These are phyloP conservation scores for Candolleomyces aberdarensis DNA, from an alignment of 768 basidiomycete genomes.

Conservation along the genomic window DNA sequence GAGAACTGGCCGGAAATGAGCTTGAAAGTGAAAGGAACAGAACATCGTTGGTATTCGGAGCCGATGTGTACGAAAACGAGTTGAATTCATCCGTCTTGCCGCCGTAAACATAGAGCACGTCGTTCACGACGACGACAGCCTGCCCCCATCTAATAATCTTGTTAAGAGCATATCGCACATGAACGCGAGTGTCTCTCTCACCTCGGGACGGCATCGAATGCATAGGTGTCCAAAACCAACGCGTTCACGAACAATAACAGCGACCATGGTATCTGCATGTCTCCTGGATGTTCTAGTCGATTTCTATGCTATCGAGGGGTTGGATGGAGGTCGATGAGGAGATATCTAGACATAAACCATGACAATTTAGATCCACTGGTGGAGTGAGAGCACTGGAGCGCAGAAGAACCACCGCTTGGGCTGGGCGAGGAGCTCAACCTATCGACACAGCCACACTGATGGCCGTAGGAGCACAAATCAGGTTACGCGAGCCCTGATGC, in stretches of 20 bases:
- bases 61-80: constrained; percentile 67
- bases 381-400: neutral
- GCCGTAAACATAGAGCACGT: constrained; percentile 70
- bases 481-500: neutral
- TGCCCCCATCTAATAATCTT: constrained; percentile 73
- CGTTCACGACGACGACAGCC: constrained; percentile 55
- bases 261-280: constrained; percentile 2
- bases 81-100: constrained; percentile 76
- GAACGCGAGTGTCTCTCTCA: neutral
- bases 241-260: neutral
- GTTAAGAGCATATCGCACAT: neutral
- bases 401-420: neutral
- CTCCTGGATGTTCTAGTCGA: neutral
- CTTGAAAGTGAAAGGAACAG: constrained; percentile 62
- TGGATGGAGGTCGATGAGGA: neutral
- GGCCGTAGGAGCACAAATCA: neutral
- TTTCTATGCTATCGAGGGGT: neutral
- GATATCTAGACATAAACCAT: neutral
- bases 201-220: neutral
- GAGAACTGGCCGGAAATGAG: constrained; percentile 55
- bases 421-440: neutral
- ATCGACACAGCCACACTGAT: neutral
- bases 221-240: neutral
- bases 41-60: constrained; percentile 69
- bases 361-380: neutral